A percentile compares a stretch with the other conserved stretches of the same genome.
Evolutionary conservation across 1,284 basidiomycete species (phyloP).

Genomic region (Anthracocystis walkeri): DNA sequence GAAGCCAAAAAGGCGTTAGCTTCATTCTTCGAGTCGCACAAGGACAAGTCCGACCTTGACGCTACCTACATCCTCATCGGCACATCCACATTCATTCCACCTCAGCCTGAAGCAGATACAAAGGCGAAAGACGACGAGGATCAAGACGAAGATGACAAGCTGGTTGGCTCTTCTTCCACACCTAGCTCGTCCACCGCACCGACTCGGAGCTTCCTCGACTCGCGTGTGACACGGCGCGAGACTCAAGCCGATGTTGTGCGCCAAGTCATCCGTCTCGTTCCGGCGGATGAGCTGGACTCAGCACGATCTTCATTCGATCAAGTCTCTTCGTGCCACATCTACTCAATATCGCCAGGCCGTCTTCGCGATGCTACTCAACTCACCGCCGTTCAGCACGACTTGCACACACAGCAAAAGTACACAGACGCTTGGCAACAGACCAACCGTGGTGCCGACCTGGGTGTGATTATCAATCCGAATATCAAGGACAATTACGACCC

Average conservation of each 20-base stretch:
- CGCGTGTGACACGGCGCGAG: slow-evolving; percentile 19
- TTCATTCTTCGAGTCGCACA: slow-evolving; percentile 38
- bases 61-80: slow-evolving; percentile 48
- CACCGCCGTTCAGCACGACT: slow-evolving; percentile 53
- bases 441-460: slow-evolving; percentile 48
- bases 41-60: slow-evolving; percentile 26
- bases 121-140: slow-evolving; percentile 2
- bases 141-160: slow-evolving; percentile 13
- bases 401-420: slow-evolving; percentile 51
- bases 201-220: slow-evolving; percentile 27
- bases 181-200: slow-evolving; percentile 21
- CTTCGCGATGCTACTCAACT: slow-evolving; percentile 49
- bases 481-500: slow-evolving; percentile 52
- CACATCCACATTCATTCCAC: background rate
- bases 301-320: slow-evolving; percentile 23
- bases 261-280: slow-evolving; percentile 36
- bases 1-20: slow-evolving; percentile 48
- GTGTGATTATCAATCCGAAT: slow-evolving; percentile 34
- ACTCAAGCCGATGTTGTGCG: slow-evolving; percentile 11
- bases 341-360: slow-evolving; percentile 50
- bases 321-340: slow-evolving; percentile 48
- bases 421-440: slow-evolving; percentile 47
- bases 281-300: slow-evolving; percentile 36
- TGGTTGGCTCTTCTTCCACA: slow-evolving; percentile 18
- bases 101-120: background rate